Evolutionary conservation across 495 filamentous ascomycete species (phyloP).

Genomic region (Pyrenopolyporus hunteri): DNA sequence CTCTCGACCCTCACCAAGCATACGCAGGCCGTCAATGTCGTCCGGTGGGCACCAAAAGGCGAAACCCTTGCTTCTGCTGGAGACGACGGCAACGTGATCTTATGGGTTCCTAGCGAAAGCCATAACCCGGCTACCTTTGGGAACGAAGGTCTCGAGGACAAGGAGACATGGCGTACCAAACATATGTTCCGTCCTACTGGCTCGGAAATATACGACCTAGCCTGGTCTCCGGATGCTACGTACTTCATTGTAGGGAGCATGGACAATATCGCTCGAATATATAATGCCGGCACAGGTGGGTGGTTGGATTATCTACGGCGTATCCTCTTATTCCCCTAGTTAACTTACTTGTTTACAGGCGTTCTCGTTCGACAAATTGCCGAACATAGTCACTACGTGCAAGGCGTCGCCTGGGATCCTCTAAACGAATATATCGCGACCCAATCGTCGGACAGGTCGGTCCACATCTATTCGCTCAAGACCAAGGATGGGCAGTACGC

Average conservation of each 20-base stretch:
- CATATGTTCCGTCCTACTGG: slow-evolving; percentile 95
- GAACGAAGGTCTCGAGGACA: slow-evolving; percentile 86
- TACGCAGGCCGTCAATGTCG: slow-evolving; percentile 97
- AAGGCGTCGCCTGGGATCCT: slow-evolving; percentile 98
- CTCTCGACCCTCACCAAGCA: slow-evolving; percentile 90
- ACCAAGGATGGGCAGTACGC: slow-evolving; percentile 97
- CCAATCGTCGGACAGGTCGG: slow-evolving; percentile 95
- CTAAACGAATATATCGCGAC: slow-evolving; percentile 98
- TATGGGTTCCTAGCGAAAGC: slow-evolving; percentile 89
- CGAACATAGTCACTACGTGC: slow-evolving; percentile 98
- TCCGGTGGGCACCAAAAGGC: slow-evolving; percentile 91
- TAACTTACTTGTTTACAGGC: slow-evolving; percentile 56
- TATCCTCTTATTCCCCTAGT: background rate
- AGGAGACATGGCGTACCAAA: slow-evolving; percentile 95
- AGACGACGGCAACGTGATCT: slow-evolving; percentile 93
- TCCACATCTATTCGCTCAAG: slow-evolving; percentile 94
- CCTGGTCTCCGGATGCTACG: slow-evolving; percentile 95
- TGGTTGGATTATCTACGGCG: slow-evolving; percentile 15
- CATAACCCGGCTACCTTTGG: slow-evolving; percentile 66
- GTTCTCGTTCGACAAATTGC: slow-evolving; percentile 94
- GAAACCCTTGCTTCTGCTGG: slow-evolving; percentile 94
- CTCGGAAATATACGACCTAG: slow-evolving; percentile 95
- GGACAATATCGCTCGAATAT: slow-evolving; percentile 98
- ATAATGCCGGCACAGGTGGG: slow-evolving; percentile 91
- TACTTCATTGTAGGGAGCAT: slow-evolving; percentile 99